These are phyloP conservation scores for Mesostigma viride DNA, from an alignment of 139 green algal species.

Conservation along the genomic window DNA sequence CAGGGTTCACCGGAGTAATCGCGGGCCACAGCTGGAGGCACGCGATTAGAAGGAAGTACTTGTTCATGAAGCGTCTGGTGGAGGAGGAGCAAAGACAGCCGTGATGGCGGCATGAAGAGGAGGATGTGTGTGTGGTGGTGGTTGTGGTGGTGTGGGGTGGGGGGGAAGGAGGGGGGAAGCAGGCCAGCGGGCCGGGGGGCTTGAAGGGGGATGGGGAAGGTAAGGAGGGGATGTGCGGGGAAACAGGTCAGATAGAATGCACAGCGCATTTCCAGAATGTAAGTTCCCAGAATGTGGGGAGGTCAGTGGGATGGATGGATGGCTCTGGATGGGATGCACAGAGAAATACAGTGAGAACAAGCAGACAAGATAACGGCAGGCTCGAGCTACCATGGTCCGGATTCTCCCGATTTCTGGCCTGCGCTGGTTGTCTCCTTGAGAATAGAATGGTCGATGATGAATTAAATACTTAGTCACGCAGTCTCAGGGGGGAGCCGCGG, in stretches of 20 bases:
- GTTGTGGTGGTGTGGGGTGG: too few species aligned
- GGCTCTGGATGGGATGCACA: too few species aligned
- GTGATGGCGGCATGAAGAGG: background rate
- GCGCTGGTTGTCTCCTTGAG: too few species aligned
- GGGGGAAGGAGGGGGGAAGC: background rate
- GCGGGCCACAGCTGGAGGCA: constrained; percentile 25
- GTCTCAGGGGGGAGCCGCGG: too few species aligned
- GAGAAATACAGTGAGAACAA: too few species aligned
- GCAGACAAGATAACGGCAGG: too few species aligned
- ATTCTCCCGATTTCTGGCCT: too few species aligned
- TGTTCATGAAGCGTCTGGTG: constrained; percentile 33
- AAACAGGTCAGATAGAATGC: background rate
- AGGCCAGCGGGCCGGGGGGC: background rate
- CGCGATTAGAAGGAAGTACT: constrained; percentile 32
- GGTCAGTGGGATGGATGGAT: too few species aligned
- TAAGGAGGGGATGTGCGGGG: background rate
- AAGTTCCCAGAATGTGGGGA: background rate
- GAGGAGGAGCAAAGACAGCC: too few species aligned
- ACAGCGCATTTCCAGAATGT: background rate
- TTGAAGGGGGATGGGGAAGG: background rate
- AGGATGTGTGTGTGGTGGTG: background rate
- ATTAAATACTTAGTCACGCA: too few species aligned
- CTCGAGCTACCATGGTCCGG: too few species aligned
- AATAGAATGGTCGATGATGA: too few species aligned
- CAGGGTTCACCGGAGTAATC: constrained; percentile 28